phyloP scores from a whole-genome alignment of 2,329 filamentous ascomycete species.

The Fusarium sublunatum region DNA sequence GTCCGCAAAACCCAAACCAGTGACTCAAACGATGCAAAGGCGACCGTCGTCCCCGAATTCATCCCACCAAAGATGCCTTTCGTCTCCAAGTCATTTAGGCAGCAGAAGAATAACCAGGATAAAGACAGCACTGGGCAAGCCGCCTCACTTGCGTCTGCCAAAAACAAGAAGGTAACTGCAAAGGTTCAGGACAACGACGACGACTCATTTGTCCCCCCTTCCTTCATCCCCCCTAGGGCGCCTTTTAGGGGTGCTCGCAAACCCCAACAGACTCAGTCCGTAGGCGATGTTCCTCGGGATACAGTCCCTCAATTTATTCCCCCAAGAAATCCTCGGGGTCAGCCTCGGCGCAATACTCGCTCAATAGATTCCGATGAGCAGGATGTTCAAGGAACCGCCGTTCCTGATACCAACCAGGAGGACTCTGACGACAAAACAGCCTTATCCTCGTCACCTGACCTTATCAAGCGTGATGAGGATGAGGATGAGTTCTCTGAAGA shows the following conservation, averaged over 20 bases:
- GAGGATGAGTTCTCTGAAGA: slow-evolving; percentile 1
- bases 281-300: slow-evolving; percentile 13
- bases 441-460: slow-evolving; percentile 1
- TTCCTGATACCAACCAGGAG: slow-evolving; percentile 9
- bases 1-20: slow-evolving; percentile 11
- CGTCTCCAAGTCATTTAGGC: slow-evolving; percentile 19
- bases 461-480: slow-evolving; percentile 14
- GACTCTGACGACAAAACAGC: neutral
- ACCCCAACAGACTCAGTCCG: slow-evolving; percentile 4
- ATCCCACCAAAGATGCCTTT: slow-evolving; percentile 35
- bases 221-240: slow-evolving; percentile 29
- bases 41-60: slow-evolving; percentile 22
- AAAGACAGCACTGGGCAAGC: neutral
- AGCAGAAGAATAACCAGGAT: slow-evolving; percentile 1
- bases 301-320: slow-evolving; percentile 18
- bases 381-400: slow-evolving; percentile 5
- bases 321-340: slow-evolving; percentile 20
- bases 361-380: slow-evolving; percentile 2
- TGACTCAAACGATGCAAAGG: slow-evolving; percentile 2
- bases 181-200: slow-evolving; percentile 3
- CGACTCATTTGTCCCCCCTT: neutral
- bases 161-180: slow-evolving; percentile 16
- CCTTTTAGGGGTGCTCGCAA: slow-evolving; percentile 23
- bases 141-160: slow-evolving; percentile 16
- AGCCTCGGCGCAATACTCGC: slow-evolving; percentile 20